Conservation (phyloP, 257 asterid species). For the Nemophila menziesii region DNA sequence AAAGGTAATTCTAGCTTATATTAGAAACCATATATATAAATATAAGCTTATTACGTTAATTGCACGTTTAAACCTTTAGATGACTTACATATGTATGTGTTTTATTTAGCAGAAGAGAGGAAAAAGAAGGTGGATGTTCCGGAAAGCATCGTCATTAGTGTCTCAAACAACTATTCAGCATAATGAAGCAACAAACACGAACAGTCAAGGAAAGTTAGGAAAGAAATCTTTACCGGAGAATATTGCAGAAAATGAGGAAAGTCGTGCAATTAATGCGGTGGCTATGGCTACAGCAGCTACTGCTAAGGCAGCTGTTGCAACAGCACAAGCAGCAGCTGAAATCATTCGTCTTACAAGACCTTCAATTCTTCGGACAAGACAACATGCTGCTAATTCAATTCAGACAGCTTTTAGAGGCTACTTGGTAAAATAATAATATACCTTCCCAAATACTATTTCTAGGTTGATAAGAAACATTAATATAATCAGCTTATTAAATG, state of each 20-base stretch:
- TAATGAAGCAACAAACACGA: slow-evolving; percentile 17
- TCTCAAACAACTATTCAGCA: slow-evolving; percentile 56
- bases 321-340: slow-evolving; percentile 47
- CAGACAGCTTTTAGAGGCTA: slow-evolving; percentile 76
- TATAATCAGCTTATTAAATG: too few relatives aligned
- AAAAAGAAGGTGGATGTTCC: slow-evolving; percentile 61
- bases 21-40: not conserved
- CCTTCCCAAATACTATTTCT: not conserved
- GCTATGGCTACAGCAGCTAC: slow-evolving; percentile 38
- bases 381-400: slow-evolving; percentile 46
- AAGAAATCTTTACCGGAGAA: slow-evolving; percentile 12
- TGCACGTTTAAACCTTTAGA: not conserved
- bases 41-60: not conserved
- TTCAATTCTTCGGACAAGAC: slow-evolving; percentile 8
- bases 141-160: slow-evolving; percentile 23
- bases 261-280: slow-evolving; percentile 25
- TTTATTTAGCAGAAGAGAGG: slow-evolving; percentile 43
- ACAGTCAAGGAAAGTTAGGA: slow-evolving; percentile 8
- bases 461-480: too few relatives aligned
- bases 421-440: slow-evolving; percentile 36
- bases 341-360: slow-evolving; percentile 27
- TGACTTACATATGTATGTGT: not conserved
- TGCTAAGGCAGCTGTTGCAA: slow-evolving; percentile 42
- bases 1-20: slow-evolving; percentile 38
- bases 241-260: slow-evolving; percentile 12